Base-by-base conservation (phyloP, 2,329 filamentous ascomycete genomes). In the Ceratocystis ficicola region DNA sequence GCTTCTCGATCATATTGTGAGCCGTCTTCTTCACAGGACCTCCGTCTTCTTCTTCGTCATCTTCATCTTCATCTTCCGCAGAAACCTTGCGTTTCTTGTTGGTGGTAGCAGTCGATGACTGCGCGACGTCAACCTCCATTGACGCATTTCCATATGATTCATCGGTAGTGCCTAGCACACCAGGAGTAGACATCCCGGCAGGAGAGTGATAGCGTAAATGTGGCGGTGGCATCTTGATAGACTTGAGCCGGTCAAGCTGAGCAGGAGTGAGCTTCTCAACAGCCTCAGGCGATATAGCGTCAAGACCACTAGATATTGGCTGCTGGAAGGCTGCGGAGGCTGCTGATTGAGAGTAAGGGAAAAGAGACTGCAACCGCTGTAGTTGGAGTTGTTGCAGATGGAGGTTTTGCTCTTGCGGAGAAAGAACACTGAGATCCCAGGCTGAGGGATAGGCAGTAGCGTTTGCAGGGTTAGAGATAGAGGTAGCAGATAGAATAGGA, bases 1-100 rank as follows among this genome's bases (percentile, higher is more conserved):
- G 81, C 80, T 96, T 97, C 77, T 97, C 93, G 69, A 97, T 96
- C 82, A 97, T 94, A 75, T 96, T 97, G 76, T 97, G 93, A 1
- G 93, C 91, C 41, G 92, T 95, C 81, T 96, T 96, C 80, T 96
- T 96, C 67, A 77, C 71, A 4, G 76, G 76, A 68, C 71, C 70
- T 63, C 81, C 85, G 70, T 79, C 82, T 70, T 81, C 81, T 63
- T 83, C 75, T 36, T 81, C 76, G 59, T 84, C 79, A 12, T 86
- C 83, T 62, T 85, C 83, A n/a, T 84, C 81, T 2, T 83, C 79
- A 25, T 85, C 80, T 4, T 81, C 79, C 62, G 80, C 81, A 0
- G 85, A 85, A 0, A 85, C 83, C 76, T 90, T 91, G 70, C 88
- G 82, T 76, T 90, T 91, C 70, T 85, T 80, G 68, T 75, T 79